Conservation (phyloP, 2,329 filamentous ascomycete species). For the Metarhizium anisopliae region DNA sequence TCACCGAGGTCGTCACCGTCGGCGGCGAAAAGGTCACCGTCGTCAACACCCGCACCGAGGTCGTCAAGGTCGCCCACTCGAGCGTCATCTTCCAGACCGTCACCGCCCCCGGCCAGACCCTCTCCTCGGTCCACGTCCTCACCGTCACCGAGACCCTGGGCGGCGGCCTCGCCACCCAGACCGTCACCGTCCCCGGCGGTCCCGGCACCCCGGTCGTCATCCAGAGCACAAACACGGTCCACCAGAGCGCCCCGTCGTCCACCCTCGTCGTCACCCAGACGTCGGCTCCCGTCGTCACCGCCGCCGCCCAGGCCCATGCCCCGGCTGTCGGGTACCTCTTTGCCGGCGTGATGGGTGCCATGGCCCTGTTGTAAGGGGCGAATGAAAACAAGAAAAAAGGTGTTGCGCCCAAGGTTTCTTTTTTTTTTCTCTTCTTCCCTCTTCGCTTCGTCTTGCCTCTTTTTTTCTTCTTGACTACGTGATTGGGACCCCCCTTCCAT, state of each 20-base stretch:
- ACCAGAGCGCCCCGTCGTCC: slow-evolving; percentile 11
- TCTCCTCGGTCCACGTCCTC: slow-evolving; percentile 22
- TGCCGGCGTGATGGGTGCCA: slow-evolving; percentile 7
- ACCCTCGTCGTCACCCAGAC: slow-evolving; percentile 13
- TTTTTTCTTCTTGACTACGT: not conserved
- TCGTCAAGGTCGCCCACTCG: slow-evolving; percentile 17
- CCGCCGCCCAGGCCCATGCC: slow-evolving; percentile 16
- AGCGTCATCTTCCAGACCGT: slow-evolving; percentile 26
- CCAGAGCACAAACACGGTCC: slow-evolving; percentile 27
- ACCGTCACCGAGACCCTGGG: slow-evolving; percentile 31
- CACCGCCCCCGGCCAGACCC: slow-evolving; percentile 27
- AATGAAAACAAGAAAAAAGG: too few species aligned
- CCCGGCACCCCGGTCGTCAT: slow-evolving; percentile 24
- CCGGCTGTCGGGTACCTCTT: slow-evolving; percentile 24
- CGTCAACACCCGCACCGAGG: slow-evolving; percentile 15
- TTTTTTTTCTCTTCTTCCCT: not conserved
- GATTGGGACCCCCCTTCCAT: too few species aligned
- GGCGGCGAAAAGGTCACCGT: slow-evolving; percentile 20
- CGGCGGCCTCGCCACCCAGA: slow-evolving; percentile 34
- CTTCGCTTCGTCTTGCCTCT: not conserved
- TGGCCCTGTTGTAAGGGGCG: slow-evolving; percentile 3
- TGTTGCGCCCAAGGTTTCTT: too few species aligned
- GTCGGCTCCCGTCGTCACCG: slow-evolving; percentile 12
- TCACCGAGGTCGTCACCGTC: slow-evolving; percentile 23
- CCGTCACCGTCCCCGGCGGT: slow-evolving; percentile 26